Percentiles rank a stretch among this genome's conserved stretches.
phyloP scores from a whole-genome alignment of 2,329 filamentous ascomycete genomes.

The Emydomyces testavorans region DNA sequence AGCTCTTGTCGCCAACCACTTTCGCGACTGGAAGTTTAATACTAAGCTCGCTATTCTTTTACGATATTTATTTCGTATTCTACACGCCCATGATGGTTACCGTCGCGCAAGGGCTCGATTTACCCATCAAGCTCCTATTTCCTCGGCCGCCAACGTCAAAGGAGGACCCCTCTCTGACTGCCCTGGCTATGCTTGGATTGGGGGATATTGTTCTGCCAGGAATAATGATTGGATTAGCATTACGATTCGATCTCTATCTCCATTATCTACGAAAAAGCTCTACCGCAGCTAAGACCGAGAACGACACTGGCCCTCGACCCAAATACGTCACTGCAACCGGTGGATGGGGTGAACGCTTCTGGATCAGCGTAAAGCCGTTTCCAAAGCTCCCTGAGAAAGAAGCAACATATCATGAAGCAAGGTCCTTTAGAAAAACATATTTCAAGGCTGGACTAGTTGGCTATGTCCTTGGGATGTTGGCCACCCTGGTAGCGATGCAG shows the following conservation, averaged over 20 bases:
- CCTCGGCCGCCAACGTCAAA: constrained; percentile 48
- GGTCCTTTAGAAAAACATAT: constrained; percentile 67
- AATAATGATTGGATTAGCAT: constrained; percentile 73
- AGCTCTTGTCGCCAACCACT: constrained; percentile 78
- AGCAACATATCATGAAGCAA: constrained; percentile 30
- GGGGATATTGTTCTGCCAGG: constrained; percentile 92
- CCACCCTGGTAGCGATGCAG: constrained; percentile 65
- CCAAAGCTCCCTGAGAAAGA: constrained; percentile 23
- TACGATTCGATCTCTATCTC: constrained; percentile 83
- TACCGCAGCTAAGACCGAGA: neutral
- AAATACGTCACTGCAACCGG: constrained; percentile 49
- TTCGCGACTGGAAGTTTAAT: constrained; percentile 72
- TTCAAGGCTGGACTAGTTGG: constrained; percentile 67
- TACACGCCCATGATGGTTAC: constrained; percentile 45
- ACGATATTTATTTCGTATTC: constrained; percentile 68
- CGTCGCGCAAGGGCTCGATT: constrained; percentile 75
- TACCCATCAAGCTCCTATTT: constrained; percentile 85
- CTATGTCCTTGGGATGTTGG: constrained; percentile 66
- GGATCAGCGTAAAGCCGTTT: constrained; percentile 43
- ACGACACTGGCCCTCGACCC: constrained; percentile 23
- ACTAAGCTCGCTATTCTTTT: constrained; percentile 71
- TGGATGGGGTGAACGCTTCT: constrained; percentile 73
- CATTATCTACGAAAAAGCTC: constrained; percentile 52
- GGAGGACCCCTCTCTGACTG: constrained; percentile 32
- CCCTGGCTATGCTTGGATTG: constrained; percentile 68